Evolutionary conservation across 1,284 basidiomycete species (phyloP).

Genomic region (Pyrrhoderma lamaoense): DNA sequence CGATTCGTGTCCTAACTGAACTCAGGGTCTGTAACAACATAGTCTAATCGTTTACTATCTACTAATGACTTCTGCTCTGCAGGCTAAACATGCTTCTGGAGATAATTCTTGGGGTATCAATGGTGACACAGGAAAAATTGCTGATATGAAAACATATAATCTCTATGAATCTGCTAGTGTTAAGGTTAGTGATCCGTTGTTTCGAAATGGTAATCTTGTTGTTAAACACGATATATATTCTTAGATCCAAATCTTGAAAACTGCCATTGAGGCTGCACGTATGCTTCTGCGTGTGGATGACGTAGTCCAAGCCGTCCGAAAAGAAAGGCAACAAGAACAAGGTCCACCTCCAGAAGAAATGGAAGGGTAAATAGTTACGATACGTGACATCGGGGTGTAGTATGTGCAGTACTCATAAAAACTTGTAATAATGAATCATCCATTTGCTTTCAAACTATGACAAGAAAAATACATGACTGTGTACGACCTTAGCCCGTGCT

Average conservation of each 20-base stretch:
- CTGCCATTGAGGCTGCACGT: conserved; percentile 92
- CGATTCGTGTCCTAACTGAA: conserved; percentile 88
- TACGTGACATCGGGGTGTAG: neutral
- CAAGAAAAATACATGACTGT: too few species aligned
- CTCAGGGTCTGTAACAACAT: conserved; percentile 51
- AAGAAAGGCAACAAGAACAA: conserved; percentile 49
- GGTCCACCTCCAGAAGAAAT: conserved; percentile 49
- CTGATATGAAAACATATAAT: conserved; percentile 93
- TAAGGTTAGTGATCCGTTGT: conserved; percentile 46
- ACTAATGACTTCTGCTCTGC: neutral
- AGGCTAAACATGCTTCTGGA: conserved; percentile 94
- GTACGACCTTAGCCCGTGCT: too few species aligned
- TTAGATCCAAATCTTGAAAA: conserved; percentile 93
- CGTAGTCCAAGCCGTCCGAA: conserved; percentile 80
- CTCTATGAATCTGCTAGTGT: conserved; percentile 94
- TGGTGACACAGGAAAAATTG: conserved; percentile 91
- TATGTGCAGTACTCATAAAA: neutral
- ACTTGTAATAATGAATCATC: too few species aligned
- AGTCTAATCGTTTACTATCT: neutral
- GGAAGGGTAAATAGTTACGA: conserved; percentile 25
- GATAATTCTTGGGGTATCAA: conserved; percentile 91
- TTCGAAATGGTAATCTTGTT: neutral
- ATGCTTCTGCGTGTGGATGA: conserved; percentile 93
- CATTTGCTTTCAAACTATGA: too few species aligned
- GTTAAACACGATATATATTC: conserved; percentile 6